Evolutionary conservation across 2,329 filamentous ascomycete genomes (phyloP), one percentile per base, ranked within the genome.

Genomic region (Trichocomaceae sp.): DNA sequence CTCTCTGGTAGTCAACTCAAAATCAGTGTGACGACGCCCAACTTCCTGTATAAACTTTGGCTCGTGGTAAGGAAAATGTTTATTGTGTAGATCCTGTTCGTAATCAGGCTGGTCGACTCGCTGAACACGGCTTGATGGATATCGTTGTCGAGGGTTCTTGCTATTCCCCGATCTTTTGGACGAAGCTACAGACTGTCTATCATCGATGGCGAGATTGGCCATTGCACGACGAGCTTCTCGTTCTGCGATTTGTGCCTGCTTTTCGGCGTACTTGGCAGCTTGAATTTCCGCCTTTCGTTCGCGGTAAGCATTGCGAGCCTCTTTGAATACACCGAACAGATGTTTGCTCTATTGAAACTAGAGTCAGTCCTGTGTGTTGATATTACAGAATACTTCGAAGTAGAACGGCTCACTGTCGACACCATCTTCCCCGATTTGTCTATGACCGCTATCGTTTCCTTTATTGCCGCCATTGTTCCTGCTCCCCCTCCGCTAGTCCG

Each of bases 371-470:
- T 52, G 52, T 19, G 52, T 19, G 35, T 19, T 46, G 19, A 35
- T 29, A 50, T 47, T 37, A 37, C 29, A 20, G 45, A 51, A 46
- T 42, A 52, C 31, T 52, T 56, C 47, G 48, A 58, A 54, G 23
- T 26, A 19, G 2, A 50, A 57, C 12, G 60, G 78, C 86, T 70
- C 79, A 91, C 89, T 57, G 86, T 93, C 78, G 85, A 91, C 63
- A 96, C 88, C 50, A 95, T 85, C 75, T 95, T 95, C 65, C 90
- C 90, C 56, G 89, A 93, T 71, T 83, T 90, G 76, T 95, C 93
- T 73, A 95, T 86, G 65, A 95, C 88, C 61, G 89, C 91, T 62
- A 96, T 84, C 49, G 88, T 92, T 73, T 95, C 86, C 59, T 80
- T 67, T 65, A 71, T 69, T 55, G 55, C 52, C 22, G 56, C 52